These are phyloP conservation scores for Chlorella vulgaris DNA, from an alignment of 139 green algal species.

Conservation along the genomic window DNA sequence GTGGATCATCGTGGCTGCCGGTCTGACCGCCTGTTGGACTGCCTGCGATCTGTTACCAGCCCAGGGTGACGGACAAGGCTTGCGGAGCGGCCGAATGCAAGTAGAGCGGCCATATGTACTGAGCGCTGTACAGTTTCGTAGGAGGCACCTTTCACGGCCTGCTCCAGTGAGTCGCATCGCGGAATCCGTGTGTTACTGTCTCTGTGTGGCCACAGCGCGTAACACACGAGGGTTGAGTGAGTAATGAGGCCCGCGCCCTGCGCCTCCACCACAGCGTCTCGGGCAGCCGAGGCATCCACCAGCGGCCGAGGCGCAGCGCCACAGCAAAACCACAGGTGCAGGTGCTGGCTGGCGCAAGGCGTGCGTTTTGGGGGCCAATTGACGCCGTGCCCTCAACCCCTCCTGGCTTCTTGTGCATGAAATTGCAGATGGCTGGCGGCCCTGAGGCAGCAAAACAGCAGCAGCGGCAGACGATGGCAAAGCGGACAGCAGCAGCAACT, in stretches of 20 bases:
- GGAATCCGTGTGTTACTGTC: too few species aligned
- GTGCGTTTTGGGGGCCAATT: neutral
- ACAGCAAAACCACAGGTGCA: neutral
- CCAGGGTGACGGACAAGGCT: too few species aligned
- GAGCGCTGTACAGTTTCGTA: too few species aligned
- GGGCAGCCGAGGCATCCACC: neutral
- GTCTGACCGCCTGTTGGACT: too few species aligned
- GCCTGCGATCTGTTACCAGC: too few species aligned
- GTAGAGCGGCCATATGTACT: too few species aligned
- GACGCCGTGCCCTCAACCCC: neutral
- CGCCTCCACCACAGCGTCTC: neutral
- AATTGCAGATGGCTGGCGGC: neutral
- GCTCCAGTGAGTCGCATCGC: too few species aligned
- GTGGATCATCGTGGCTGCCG: too few species aligned
- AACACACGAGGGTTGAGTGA: neutral
- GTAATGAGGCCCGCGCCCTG: neutral
- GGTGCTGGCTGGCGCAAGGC: neutral
- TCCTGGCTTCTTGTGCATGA: neutral
- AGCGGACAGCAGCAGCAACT: neutral
- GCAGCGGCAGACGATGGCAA: neutral
- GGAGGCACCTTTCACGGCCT: too few species aligned
- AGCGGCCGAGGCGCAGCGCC: conserved; percentile 1
- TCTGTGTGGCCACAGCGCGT: too few species aligned
- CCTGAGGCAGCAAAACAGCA: neutral
- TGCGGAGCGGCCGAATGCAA: too few species aligned